A percentile compares a stretch with the other conserved stretches of the same genome.
Conservation (phyloP, 192 early-diverging fungal genomes). For the Coemansia sp. region DNA sequence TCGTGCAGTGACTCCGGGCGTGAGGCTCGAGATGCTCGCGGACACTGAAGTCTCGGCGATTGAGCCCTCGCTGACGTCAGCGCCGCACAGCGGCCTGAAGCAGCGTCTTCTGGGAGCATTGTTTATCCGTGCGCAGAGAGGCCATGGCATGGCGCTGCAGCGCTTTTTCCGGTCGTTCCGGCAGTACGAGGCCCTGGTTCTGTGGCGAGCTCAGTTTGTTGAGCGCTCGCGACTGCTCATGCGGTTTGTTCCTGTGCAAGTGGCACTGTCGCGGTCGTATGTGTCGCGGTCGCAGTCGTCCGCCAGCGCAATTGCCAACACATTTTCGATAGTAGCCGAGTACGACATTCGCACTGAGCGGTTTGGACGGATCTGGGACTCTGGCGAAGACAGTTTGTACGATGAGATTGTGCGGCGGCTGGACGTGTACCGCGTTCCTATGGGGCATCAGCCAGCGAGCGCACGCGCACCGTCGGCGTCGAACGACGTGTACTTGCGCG, state of each 20-base stretch:
- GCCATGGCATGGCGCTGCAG: slow-evolving; percentile 20
- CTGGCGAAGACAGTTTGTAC: slow-evolving; percentile 9
- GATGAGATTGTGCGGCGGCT: slow-evolving; percentile 22
- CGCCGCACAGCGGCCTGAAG: slow-evolving; percentile 48
- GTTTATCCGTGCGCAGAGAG: slow-evolving; percentile 29
- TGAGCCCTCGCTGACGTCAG: slow-evolving; percentile 41
- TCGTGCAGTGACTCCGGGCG: slow-evolving; percentile 33
- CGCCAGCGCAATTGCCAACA: slow-evolving; percentile 31
- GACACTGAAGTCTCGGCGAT: slow-evolving; percentile 28
- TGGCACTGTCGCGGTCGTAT: slow-evolving; percentile 43
- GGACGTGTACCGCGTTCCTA: slow-evolving; percentile 45
- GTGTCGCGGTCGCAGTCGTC: slow-evolving; percentile 19
- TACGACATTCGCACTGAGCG: slow-evolving; percentile 32
- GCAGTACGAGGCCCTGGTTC: slow-evolving; percentile 48
- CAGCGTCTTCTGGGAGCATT: slow-evolving; percentile 45
- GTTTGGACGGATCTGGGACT: slow-evolving; percentile 47
- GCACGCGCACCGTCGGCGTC: slow-evolving; percentile 30
- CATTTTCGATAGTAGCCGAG: slow-evolving; percentile 45
- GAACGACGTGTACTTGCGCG: slow-evolving; percentile 49
- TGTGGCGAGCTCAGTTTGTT: slow-evolving; percentile 54
- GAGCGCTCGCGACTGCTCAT: slow-evolving; percentile 24
- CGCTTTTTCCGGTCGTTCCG: slow-evolving; percentile 47
- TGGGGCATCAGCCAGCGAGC: slow-evolving; percentile 15
- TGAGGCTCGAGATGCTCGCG: slow-evolving; percentile 29
- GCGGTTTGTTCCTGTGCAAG: slow-evolving; percentile 51